Percentiles rank a stretch among this genome's conserved stretches.
phyloP scores from a whole-genome alignment of 2,329 filamentous ascomycete species.

The Colletotrichum liaoningense region DNA sequence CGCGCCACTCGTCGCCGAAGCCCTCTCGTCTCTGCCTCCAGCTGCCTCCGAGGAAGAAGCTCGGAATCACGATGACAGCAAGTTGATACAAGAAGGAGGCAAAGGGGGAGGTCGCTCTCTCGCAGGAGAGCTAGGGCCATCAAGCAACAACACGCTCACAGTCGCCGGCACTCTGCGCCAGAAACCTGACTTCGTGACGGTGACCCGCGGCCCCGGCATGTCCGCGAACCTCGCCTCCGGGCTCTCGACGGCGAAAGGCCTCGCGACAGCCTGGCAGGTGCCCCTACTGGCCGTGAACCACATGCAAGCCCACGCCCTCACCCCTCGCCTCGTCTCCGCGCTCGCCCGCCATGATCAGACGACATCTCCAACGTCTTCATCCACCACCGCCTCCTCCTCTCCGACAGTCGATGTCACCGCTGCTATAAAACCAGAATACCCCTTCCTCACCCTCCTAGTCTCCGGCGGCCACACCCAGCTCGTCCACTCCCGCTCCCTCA shows the following conservation, averaged over 20 bases:
- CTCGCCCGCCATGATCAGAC: slow-evolving; percentile 51
- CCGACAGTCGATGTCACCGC: not conserved
- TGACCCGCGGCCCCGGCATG: slow-evolving; percentile 94
- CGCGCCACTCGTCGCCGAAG: slow-evolving; percentile 73
- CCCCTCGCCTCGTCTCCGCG: slow-evolving; percentile 80
- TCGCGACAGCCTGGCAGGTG: slow-evolving; percentile 84
- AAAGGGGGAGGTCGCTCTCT: not conserved
- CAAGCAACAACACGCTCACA: slow-evolving; percentile 29
- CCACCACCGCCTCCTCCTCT: not conserved
- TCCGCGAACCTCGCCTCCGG: slow-evolving; percentile 80
- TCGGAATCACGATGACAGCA: not conserved
- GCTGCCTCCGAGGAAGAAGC: slow-evolving; percentile 19
- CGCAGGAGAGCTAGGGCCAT: not conserved
- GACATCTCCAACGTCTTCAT: not conserved
- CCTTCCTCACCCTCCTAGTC: slow-evolving; percentile 88
- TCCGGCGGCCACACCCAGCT: slow-evolving; percentile 94
- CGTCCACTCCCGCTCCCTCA: slow-evolving; percentile 76
- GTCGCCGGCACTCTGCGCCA: slow-evolving; percentile 39
- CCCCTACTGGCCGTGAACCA: slow-evolving; percentile 91
- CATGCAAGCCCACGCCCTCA: slow-evolving; percentile 97
- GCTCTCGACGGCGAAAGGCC: slow-evolving; percentile 85
- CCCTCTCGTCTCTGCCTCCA: slow-evolving; percentile 65
- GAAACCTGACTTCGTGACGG: slow-evolving; percentile 85
- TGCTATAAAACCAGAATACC: slow-evolving; percentile 68
- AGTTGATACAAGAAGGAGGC: not conserved